Percentiles rank a stretch among this genome's conserved stretches.
Evolutionary conservation across 2,329 filamentous ascomycete species (phyloP).

Genomic region (Karstenula rhodostoma): DNA sequence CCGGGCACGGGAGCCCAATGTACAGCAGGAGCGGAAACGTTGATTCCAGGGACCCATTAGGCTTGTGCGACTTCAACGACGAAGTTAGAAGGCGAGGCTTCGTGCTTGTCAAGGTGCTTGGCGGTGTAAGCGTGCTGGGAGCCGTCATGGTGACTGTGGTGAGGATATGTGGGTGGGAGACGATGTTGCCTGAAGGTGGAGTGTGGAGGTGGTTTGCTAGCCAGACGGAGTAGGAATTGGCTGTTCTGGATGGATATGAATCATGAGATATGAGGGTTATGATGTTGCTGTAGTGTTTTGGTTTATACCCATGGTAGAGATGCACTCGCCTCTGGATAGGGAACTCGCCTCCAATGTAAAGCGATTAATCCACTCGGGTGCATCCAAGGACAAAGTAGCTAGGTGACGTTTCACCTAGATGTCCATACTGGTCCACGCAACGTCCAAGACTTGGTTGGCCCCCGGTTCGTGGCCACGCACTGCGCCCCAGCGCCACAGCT

Average conservation of each 20-base stretch:
- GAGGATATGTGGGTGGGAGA: conserved; percentile 46
- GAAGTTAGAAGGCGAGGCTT: conserved; percentile 71
- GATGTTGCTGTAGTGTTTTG: background rate
- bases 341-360: background rate
- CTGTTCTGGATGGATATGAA: background rate
- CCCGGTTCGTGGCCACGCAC: background rate
- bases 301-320: conserved; percentile 1
- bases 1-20: conserved; percentile 31
- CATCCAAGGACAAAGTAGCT: too few relatives aligned
- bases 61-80: conserved; percentile 74
- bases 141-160: conserved; percentile 66
- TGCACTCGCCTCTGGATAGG: conserved; percentile 1
- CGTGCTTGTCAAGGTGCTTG: conserved; percentile 75
- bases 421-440: background rate
- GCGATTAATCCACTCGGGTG: background rate
- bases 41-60: conserved; percentile 77
- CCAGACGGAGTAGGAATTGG: conserved; percentile 16
- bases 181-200: conserved; percentile 35
- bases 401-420: too few relatives aligned
- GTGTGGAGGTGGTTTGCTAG: conserved; percentile 39
- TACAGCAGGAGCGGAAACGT: conserved; percentile 42
- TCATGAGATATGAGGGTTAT: conserved; percentile 1
- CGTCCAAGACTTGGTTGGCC: background rate
- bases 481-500: conserved; percentile 7
- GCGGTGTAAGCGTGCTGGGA: conserved; percentile 76